Conservation (phyloP, 2,329 filamentous ascomycete genomes). For the Epichloe gansuensis region DNA sequence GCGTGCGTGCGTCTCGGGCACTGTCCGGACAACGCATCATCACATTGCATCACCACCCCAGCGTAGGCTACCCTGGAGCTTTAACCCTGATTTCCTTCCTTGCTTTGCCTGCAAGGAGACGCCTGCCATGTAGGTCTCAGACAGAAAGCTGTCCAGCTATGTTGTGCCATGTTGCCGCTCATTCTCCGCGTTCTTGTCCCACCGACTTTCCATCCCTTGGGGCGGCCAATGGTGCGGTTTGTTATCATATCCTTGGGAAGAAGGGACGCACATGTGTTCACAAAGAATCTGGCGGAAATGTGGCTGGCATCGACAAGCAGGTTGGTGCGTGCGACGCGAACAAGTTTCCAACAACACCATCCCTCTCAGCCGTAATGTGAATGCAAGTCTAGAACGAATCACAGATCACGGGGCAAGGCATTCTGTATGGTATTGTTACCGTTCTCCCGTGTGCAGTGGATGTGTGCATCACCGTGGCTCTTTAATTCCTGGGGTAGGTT, state of each 20-base stretch:
- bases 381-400: constrained; percentile 3
- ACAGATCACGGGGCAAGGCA: neutral
- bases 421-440: neutral
- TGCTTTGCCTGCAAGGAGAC: neutral
- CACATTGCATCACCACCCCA: neutral
- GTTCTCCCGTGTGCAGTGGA: no score
- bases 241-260: neutral
- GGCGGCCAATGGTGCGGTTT: neutral
- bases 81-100: neutral
- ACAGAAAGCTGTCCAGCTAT: neutral
- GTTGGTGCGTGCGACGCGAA: neutral
- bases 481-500: neutral
- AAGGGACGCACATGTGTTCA: neutral
- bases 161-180: neutral
- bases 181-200: neutral
- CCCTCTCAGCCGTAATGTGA: no score
- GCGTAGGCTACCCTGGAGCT: neutral
- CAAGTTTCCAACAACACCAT: neutral
- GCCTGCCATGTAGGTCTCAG: neutral
- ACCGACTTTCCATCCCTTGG: neutral
- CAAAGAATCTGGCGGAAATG: neutral
- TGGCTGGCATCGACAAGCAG: neutral
- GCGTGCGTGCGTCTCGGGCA: neutral
- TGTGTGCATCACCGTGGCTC: neutral
- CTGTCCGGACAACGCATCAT: neutral